Conservation (phyloP, 371 early-diverging fungal species). For the Coemansia sp. region DNA sequence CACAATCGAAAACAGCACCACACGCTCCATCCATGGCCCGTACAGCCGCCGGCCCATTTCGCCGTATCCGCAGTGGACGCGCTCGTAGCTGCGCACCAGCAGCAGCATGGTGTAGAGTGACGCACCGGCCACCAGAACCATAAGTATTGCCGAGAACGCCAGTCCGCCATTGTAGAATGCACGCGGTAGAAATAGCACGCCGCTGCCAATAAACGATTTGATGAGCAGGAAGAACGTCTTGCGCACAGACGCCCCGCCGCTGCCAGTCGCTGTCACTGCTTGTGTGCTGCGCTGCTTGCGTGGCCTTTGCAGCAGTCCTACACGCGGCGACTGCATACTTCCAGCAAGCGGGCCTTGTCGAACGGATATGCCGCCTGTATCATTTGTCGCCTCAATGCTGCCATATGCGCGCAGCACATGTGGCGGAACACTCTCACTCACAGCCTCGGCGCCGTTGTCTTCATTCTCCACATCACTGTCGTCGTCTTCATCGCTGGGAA, state of each 20-base stretch:
- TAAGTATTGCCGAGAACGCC: slow-evolving; percentile 57
- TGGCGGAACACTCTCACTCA: background rate
- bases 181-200: slow-evolving; percentile 71
- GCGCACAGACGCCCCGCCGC: slow-evolving; percentile 54
- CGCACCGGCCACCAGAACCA: slow-evolving; percentile 59
- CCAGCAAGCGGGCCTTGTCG: too few species aligned
- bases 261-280: background rate
- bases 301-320: background rate
- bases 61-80: slow-evolving; percentile 74
- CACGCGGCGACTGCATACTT: too few species aligned
- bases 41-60: slow-evolving; percentile 80
- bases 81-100: slow-evolving; percentile 58
- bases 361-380: too few species aligned
- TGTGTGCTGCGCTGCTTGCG: background rate
- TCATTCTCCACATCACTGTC: slow-evolving; percentile 8
- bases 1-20: slow-evolving; percentile 78
- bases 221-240: slow-evolving; percentile 67
- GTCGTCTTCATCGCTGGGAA: slow-evolving; percentile 69
- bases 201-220: slow-evolving; percentile 74
- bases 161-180: slow-evolving; percentile 77
- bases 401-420: background rate
- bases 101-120: slow-evolving; percentile 64
- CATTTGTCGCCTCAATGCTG: background rate
- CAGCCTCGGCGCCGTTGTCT: background rate
- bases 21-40: slow-evolving; percentile 68